Base-by-base conservation (phyloP, 2,329 filamentous ascomycete species). In the Elsinoe necatrix region DNA sequence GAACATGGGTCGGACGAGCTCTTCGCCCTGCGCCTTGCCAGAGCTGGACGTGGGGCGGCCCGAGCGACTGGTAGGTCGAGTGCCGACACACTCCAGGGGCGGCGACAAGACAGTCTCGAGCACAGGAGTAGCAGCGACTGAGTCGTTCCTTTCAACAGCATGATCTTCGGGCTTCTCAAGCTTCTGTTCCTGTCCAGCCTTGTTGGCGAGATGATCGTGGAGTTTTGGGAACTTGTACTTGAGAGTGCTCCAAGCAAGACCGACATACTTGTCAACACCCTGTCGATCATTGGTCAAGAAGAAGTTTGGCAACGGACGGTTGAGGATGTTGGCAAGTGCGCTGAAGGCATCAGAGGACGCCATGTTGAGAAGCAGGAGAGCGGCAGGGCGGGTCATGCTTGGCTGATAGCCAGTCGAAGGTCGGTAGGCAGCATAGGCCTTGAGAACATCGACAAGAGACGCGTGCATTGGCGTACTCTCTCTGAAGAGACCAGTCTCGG, bases 341-440 rank as follows among this genome's bases (percentile, higher is more conserved):
- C 86, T 78, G 68, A 93, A 93, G 4, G 85, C 77, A 14, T 81
- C 75, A 0, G 80, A 75, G 0, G 85, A 74, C 1, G 83, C 77
- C 35, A 90, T 78, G 67, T 89, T 88, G 50, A 91, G 78, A 1
- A 91, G 77, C 1, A 90, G 76, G 14, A 90, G 74, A 0, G 84
- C 88, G 1, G 87, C 86, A 61, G 85, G 77, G 70, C 88, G 84
- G 66, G 89, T 87, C 62, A 85, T 87, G 55, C 87, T 86, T 60
- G 79, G 77, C 57, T 88, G 79, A 65, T 89, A 90, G 60, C 87
- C 86, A 64, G 92, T 86, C 66, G 93, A 88, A 62, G 83, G 85
- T 59, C 88, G 80, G 70, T 93, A 93, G 80, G 89, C 86, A 56
- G 84, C 78, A 69, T 92, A 92, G 5, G 88, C 89, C 64, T 83